Evolutionary conservation across 1,284 basidiomycete species (phyloP).

Genomic region (Naganishia sp.): DNA sequence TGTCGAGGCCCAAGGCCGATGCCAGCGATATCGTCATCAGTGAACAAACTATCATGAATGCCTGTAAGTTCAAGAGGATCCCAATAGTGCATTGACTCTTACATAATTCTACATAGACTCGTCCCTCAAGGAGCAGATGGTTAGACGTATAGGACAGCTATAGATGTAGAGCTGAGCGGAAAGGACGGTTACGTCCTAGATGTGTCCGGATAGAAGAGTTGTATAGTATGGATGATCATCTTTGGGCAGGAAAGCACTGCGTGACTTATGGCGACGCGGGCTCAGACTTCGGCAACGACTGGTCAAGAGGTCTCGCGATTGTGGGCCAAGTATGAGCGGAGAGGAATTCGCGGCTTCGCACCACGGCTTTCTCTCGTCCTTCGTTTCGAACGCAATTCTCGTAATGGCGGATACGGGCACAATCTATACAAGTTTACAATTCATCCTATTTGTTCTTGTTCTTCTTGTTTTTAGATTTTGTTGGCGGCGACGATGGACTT

Average conservation of each 20-base stretch:
- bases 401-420: not conserved
- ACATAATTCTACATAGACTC: conserved; percentile 59
- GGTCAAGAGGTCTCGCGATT: too few species aligned
- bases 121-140: conserved; percentile 78
- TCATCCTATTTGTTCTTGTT: conserved; percentile 37
- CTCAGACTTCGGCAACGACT: too few species aligned
- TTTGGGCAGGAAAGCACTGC: not conserved
- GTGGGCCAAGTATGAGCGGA: too few species aligned
- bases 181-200: not conserved
- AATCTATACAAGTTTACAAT: conserved; percentile 12
- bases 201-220: conserved; percentile 2
- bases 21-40: conserved; percentile 97
- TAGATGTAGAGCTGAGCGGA: conserved; percentile 40
- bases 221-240: conserved; percentile 10
- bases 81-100: not conserved
- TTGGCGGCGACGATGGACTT: conserved; percentile 27
- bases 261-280: too few species aligned
- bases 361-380: too few species aligned
- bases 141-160: conserved; percentile 64
- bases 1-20: conserved; percentile 89
- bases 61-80: conserved; percentile 56
- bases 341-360: too few species aligned
- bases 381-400: not conserved
- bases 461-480: conserved; percentile 36
- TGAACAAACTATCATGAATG: conserved; percentile 92